phyloP scores from a whole-genome alignment of 1,284 basidiomycete species.

The Boletus subluridellus region DNA sequence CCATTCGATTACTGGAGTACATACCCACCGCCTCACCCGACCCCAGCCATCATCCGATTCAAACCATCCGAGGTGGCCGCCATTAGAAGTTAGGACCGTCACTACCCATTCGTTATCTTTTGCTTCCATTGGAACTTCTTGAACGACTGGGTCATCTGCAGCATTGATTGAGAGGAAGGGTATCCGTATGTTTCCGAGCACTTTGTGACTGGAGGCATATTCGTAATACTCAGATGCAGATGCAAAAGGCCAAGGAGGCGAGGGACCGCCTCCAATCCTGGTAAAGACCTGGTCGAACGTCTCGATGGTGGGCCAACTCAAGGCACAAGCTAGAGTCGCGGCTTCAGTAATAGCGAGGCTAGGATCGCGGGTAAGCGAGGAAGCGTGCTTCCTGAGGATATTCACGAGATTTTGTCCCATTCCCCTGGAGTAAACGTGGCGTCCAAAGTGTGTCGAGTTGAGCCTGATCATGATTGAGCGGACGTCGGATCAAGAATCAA shows the following conservation, averaged over 20 bases:
- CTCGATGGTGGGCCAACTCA: constrained; percentile 54
- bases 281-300: constrained; percentile 71
- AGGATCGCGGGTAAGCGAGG: constrained; percentile 49
- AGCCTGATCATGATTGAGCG: constrained; percentile 43
- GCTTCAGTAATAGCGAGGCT: constrained; percentile 51
- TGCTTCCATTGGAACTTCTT: constrained; percentile 57
- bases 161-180: constrained; percentile 85
- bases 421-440: constrained; percentile 75
- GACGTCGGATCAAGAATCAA: constrained; percentile 17
- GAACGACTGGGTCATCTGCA: constrained; percentile 87
- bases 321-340: constrained; percentile 41
- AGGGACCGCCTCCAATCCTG: constrained; percentile 71
- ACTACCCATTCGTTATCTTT: constrained; percentile 63
- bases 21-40: constrained; percentile 63
- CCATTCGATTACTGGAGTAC: constrained; percentile 74
- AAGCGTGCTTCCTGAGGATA: constrained; percentile 62
- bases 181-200: constrained; percentile 57
- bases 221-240: constrained; percentile 79
- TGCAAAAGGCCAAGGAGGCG: constrained; percentile 77
- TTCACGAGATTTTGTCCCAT: constrained; percentile 78
- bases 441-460: constrained; percentile 60
- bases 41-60: constrained; percentile 48
- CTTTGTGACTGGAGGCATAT: constrained; percentile 58
- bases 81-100: constrained; percentile 71
- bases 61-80: constrained; percentile 97